Base-by-base conservation (phyloP, 179 eudicot species). In the Spinacia oleracea region DNA sequence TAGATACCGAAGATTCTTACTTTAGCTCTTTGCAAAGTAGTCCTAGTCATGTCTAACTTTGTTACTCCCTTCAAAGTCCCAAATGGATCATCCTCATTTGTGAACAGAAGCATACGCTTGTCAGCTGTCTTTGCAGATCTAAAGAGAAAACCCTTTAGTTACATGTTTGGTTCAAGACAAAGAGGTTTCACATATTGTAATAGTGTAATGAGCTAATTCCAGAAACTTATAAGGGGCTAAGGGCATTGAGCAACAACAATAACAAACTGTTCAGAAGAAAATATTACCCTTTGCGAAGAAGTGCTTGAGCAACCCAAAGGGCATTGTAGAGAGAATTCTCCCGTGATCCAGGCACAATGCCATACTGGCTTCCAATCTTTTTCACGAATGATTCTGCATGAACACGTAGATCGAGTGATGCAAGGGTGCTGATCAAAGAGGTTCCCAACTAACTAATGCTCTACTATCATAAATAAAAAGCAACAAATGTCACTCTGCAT, bases 11-110 rank as follows among this genome's bases (percentile, higher is more conserved):
- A 56, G 40, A 46, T 14, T 50, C 16, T 79, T 87, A 96, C 99
- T 85, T 91, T 93, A 77, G 96, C 98, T 84, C 99, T 92, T 79
- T 96, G 99, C 85, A 96, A 69, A 79, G 99, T 96, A 78, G 96
- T 96, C 88, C 99, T 90, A 73, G 81, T 89, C 98, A 93, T 91
- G 83, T 93, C 99, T 64, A 88, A 74, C 83, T 96, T 93, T 31
- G 88, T 84, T 75, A 88, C 88, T 78, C 98, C 98, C 80, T 89
- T 96, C 65, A 96, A 81, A 67, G 73, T 86, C 77, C 97, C 98
- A 88, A 96, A 96, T 72, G 99, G 98, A 90, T 93, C 93, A 82
- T 96, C 98, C 86, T 96, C 99, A 84, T 96, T 94, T 40, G 99
- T 91, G 70, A 96, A 83, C 77, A 96, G 83, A 73, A 96, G 90